phyloP scores from a whole-genome alignment of 2,329 filamentous ascomycete genomes.

The Didymellaceae sp. region DNA sequence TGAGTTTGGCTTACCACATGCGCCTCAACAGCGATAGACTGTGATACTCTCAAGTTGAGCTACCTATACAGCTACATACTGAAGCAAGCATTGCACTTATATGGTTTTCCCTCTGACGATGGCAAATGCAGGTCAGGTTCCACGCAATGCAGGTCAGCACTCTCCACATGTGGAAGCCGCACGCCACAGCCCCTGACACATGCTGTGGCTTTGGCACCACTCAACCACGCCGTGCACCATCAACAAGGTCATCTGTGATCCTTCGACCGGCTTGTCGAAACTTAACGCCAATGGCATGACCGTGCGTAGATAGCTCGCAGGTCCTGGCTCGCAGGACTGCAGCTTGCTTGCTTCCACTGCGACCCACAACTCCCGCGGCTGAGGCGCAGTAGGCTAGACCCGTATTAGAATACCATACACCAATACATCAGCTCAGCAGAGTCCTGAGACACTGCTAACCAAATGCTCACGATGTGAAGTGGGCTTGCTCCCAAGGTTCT shows the following conservation, averaged over 20 bases:
- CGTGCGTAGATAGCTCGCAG: background rate
- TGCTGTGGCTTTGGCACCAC: background rate
- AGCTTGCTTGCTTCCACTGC: background rate
- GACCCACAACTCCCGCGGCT: background rate
- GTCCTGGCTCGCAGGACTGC: background rate
- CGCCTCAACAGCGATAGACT: background rate
- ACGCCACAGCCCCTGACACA: background rate
- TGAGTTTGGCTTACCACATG: background rate
- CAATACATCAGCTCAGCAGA: constrained; percentile 1
- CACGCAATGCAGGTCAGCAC: constrained; percentile 10
- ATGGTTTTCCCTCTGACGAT: background rate
- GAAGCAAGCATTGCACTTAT: too few relatives aligned
- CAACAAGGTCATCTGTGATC: background rate
- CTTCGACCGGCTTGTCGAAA: background rate
- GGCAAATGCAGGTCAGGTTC: constrained; percentile 7
- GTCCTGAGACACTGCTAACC: background rate
- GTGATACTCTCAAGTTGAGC: too few relatives aligned
- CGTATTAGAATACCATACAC: constrained; percentile 5
- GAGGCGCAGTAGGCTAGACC: background rate
- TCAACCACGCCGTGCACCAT: too few relatives aligned
- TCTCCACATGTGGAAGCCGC: background rate
- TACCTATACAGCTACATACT: too few relatives aligned
- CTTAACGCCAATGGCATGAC: background rate
- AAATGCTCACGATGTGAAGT: background rate
- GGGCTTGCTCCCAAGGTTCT: constrained; percentile 8